Base-by-base conservation (phyloP, 75 land plant genomes). In the Gnetum montanum region DNA sequence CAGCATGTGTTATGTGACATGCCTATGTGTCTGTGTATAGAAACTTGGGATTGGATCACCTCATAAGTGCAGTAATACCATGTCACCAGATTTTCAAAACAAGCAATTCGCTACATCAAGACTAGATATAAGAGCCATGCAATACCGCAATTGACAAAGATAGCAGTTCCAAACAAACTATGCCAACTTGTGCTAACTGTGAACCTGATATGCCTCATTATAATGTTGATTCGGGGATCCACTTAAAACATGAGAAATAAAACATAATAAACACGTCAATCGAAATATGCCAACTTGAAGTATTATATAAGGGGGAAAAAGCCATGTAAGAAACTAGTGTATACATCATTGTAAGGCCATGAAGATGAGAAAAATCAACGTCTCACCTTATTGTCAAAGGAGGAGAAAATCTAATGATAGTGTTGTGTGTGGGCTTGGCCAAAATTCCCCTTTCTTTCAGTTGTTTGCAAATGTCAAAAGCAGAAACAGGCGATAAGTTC, bases 371-470 rank as follows among this genome's bases (percentile, higher is more conserved):
- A n/a, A n/a, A n/a, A 31, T 23, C 25, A 25, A 13, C 30, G 25
- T 23, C 47, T 8, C 67, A 90, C 99, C 86, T 86, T 34, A 95
- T 83, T 18, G 77, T 78, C n/a, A 95, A 75, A 25, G 99, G 99
- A 65, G 99, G 99, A 30, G 97, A 88, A 34, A 95, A 73, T 47
- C 99, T 62, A 43, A 95, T 86, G n/a, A 90, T 86, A 26, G 92
- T 90, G 35, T 84, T 81, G 73, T 95, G 97, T 35, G 99, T 95
- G 22, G 99, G 97, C 58, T 95, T 95, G 1, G 99, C 97, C 46
- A 95, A 77, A 70, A 95, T 75, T 20, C 99, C 99, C 54, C 92
- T 78, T 54, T 95, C 97, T 68, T 95, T 95, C 68, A 95, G 55
- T 54, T 70, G 72, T 6, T 86, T 64, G 49, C 99, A 95, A n/a